Percentiles rank a stretch among this genome's conserved stretches.
Conservation (phyloP, 2,329 filamentous ascomycete species). For the Myriosclerotinia duriaeana region DNA sequence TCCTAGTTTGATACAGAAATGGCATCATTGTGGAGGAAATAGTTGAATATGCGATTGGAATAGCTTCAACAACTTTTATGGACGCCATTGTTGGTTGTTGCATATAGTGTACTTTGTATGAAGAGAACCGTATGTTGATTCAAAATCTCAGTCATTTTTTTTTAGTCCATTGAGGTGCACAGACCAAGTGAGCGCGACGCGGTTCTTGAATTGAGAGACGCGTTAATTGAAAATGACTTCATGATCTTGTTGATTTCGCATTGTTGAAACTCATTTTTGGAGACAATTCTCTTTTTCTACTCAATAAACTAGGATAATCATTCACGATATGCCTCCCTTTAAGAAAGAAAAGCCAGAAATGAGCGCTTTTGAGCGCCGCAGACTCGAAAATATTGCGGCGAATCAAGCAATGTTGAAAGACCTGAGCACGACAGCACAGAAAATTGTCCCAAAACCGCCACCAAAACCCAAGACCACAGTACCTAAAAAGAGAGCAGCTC, state of each 20-base stretch:
- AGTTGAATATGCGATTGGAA: constrained; percentile 21
- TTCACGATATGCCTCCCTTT: constrained; percentile 48
- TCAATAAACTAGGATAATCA: neutral
- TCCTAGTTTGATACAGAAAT: constrained; percentile 72
- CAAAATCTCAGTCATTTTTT: neutral
- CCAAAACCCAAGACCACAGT: constrained; percentile 51
- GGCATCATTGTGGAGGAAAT: constrained; percentile 51
- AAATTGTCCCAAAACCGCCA: constrained; percentile 59
- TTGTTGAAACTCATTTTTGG: neutral
- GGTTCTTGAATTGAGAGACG: constrained; percentile 1
- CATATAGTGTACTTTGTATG: neutral
- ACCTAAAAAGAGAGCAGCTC: constrained; percentile 45
- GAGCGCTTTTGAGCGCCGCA: constrained; percentile 83
- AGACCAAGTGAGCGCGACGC: constrained; percentile 14
- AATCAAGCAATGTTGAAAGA: constrained; percentile 82
- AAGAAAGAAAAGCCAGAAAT: constrained; percentile 52
- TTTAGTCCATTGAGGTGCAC: constrained; percentile 11
- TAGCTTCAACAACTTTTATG: constrained; percentile 21
- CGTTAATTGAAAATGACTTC: constrained; percentile 19
- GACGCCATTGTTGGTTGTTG: constrained; percentile 22
- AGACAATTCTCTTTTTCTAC: neutral
- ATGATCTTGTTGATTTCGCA: neutral
- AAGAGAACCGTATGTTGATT: neutral
- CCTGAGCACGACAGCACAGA: constrained; percentile 69
- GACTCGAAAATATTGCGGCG: constrained; percentile 81